phyloP scores from a whole-genome alignment of 139 green algal species.

The Pseudopediastrum boryanum region DNA sequence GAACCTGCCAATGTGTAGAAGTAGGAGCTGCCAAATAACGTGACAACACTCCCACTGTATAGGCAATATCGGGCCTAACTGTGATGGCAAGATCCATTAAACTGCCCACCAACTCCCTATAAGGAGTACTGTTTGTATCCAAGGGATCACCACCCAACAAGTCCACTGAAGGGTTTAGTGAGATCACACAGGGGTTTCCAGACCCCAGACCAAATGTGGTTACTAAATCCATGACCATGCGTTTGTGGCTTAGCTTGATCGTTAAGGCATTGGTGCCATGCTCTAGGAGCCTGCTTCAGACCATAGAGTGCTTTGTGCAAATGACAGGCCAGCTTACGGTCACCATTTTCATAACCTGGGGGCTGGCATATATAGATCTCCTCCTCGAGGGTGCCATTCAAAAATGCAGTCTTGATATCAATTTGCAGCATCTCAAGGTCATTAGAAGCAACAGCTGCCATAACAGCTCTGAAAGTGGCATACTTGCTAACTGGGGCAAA shows the following conservation, averaged over 20 bases:
- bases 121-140: neutral
- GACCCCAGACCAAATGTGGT: neutral
- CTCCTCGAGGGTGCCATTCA: conserved; percentile 57
- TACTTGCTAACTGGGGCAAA: conserved; percentile 30
- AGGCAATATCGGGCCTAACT: conserved; percentile 46
- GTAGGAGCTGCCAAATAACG: conserved; percentile 20
- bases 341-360: conserved; percentile 47
- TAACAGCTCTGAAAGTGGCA: neutral
- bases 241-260: conserved; percentile 19
- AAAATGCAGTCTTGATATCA: conserved; percentile 59
- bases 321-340: neutral
- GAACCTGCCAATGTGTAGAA: no score
- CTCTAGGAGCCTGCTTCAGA: conserved; percentile 23
- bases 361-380: conserved; percentile 45
- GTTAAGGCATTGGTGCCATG: conserved; percentile 8
- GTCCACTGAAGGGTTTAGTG: conserved; percentile 18
- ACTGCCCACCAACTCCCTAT: conserved; percentile 32
- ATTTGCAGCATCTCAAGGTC: conserved; percentile 20
- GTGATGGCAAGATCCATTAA: conserved; percentile 40
- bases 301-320: conserved; percentile 18
- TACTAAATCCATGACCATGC: neutral
- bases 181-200: neutral
- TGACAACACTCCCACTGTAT: conserved; percentile 38
- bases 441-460: neutral
- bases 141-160: neutral